A percentile compares a stretch with the other conserved stretches of the same genome.
Evolutionary conservation across 179 eudicot species (phyloP).

Genomic region (Amaranthus tricolor): DNA sequence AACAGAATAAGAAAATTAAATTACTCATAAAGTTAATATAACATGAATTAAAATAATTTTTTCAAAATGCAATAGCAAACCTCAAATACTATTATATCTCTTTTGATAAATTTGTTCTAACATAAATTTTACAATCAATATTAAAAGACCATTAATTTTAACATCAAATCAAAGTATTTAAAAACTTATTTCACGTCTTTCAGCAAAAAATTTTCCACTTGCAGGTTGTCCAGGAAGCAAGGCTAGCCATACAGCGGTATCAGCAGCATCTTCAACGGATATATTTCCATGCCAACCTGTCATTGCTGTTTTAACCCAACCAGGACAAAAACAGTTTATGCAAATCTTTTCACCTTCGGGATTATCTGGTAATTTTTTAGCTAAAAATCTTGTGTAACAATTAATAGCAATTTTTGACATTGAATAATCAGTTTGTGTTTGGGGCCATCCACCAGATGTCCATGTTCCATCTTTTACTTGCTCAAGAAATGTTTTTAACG

Average conservation of each 20-base stretch:
- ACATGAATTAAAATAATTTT: too few species aligned
- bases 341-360: constrained; percentile 71
- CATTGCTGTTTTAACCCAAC: constrained; percentile 95
- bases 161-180: constrained; percentile 14
- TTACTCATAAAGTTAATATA: too few species aligned
- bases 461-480: constrained; percentile 81
- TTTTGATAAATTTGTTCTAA: neutral
- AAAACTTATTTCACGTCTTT: constrained; percentile 80
- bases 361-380: constrained; percentile 44
- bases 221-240: constrained; percentile 55
- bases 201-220: constrained; percentile 78
- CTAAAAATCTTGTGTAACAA: constrained; percentile 70
- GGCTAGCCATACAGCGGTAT: constrained; percentile 97
- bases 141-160: constrained; percentile 3
- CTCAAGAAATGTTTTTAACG: constrained; percentile 52
- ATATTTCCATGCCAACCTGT: constrained; percentile 91
- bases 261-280: constrained; percentile 86
- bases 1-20: too few species aligned
- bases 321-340: constrained; percentile 88
- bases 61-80: neutral
- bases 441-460: constrained; percentile 74
- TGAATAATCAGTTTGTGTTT: constrained; percentile 70
- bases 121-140: neutral
- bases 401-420: constrained; percentile 86
- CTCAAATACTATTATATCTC: neutral